Evolutionary conservation across 768 basidiomycete genomes (phyloP), one percentile per base, ranked within the genome.

Genomic region (Leucocoprinus birnbaumii): DNA sequence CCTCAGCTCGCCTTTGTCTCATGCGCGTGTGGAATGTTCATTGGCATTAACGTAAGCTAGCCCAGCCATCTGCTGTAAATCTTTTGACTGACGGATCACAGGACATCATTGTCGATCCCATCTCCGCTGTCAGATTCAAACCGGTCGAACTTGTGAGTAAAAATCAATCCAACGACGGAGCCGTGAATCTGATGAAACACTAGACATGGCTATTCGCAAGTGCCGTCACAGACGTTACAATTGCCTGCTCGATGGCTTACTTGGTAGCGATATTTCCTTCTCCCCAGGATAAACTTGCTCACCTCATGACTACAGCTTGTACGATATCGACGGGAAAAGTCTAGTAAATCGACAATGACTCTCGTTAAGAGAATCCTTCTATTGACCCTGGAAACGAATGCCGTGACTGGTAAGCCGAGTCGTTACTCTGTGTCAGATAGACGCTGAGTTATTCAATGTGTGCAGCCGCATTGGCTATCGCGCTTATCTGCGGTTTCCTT

Each of bases 391-490:
- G 52, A 53, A 26, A 53, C 52, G 4, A 53, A 53, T 25, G 18
- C 27, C 24, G 8, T 53, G 19, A 53, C 52, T n/a, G 25, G 52
- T 47, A 46, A 7, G 42, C 26, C 6, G 7, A 21, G 26, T 34
- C 2, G 8, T 16, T 44, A 13, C 14, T 24, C 1, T n/a, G 16
- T 11, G 6, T 31, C 5, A 3, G 14, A 14, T 4, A 31, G 6
- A 21, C 19, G 5, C 42, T 37, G n/a, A 37, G 11, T 5, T 11
- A 14, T 4, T 26, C n/a, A 3, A 27, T n/a, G 7, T 22, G 3
- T 21, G 27, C 24, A 55, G 53, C 53, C 26, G 46, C 47, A 16
- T 46, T 55, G 8, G 53, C 53, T 25, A 48, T 55, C 18, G 38
- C 38, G 11, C 22, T 27, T 10, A 47, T 42, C n/a, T 27, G 40